These are phyloP conservation scores for Neurospora discreta DNA, from an alignment of 495 filamentous ascomycete species.

Conservation along the genomic window DNA sequence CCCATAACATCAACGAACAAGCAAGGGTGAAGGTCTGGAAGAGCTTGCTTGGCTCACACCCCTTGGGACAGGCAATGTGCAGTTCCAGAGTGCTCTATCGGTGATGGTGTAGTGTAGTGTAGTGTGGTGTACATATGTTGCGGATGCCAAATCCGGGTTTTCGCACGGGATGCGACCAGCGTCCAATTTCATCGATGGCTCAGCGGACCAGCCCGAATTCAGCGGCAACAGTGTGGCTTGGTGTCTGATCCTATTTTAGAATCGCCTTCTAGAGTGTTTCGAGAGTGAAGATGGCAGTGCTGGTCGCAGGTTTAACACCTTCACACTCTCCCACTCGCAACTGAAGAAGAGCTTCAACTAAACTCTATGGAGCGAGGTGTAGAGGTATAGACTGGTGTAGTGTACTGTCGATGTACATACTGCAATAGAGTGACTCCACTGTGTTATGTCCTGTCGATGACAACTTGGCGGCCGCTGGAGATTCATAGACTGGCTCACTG, in stretches of 20 bases:
- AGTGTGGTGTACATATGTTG: slow-evolving; percentile 30
- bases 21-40: background rate
- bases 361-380: background rate
- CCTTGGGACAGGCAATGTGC: background rate
- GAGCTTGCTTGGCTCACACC: background rate
- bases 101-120: slow-evolving; percentile 92
- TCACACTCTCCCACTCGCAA: background rate
- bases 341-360: background rate
- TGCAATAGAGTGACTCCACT: background rate
- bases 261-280: background rate
- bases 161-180: slow-evolving; percentile 61
- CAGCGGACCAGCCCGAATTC: background rate
- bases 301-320: background rate
- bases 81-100: background rate
- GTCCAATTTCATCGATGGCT: slow-evolving; percentile 85
- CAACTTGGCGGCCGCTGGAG: background rate
- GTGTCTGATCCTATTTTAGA: background rate
- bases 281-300: background rate
- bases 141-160: slow-evolving; percentile 54
- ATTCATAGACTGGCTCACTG: too few species aligned
- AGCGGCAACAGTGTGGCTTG: background rate
- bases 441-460: background rate
- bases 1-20: background rate
- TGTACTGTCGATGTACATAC: background rate
- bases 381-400: too few species aligned